Percentiles rank a stretch among this genome's conserved stretches.
Conservation (phyloP, 192 early-diverging fungal genomes). For the Umbelopsis vinacea region DNA sequence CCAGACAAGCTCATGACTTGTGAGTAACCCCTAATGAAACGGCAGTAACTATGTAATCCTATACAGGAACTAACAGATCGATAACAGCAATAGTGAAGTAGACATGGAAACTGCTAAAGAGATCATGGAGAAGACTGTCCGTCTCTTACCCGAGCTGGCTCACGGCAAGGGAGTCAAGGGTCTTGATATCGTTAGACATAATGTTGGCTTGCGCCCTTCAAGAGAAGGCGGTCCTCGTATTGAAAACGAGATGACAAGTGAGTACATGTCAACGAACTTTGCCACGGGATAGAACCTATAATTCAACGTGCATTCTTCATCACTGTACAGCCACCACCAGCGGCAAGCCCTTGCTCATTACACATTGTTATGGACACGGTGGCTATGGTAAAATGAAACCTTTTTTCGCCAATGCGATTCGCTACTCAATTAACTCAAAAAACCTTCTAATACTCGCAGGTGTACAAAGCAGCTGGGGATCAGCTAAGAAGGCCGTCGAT, state of each 20-base stretch:
- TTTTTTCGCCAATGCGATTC: no score
- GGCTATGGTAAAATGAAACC: conserved; percentile 49
- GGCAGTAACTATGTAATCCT: not conserved
- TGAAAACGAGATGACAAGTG: conserved; percentile 47
- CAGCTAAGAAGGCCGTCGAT: conserved; percentile 48
- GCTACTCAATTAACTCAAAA: not conserved
- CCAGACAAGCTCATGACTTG: conserved; percentile 38
- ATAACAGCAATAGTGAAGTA: conserved; percentile 25
- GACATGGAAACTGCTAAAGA: conserved; percentile 46
- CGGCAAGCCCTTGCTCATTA: conserved; percentile 39
- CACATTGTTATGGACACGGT: conserved; percentile 72
- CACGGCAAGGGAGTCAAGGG: conserved; percentile 36
- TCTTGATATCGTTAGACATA: conserved; percentile 42
- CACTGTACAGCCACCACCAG: conserved; percentile 17
- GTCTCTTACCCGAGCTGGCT: conserved; percentile 49
- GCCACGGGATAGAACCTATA: not conserved
- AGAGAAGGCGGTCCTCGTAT: conserved; percentile 58
- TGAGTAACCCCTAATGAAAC: conserved; percentile 18
- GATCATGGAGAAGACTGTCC: conserved; percentile 46
- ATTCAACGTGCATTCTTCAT: not conserved
- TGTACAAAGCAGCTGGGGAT: conserved; percentile 65
- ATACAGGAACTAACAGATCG: conserved; percentile 10
- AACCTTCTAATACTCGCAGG: conserved; percentile 26
- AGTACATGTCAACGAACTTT: conserved; percentile 34
- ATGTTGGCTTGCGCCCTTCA: conserved; percentile 59